Evolutionary conservation across 768 basidiomycete genomes (phyloP).

Genomic region (Sarcomyxa edulis): DNA sequence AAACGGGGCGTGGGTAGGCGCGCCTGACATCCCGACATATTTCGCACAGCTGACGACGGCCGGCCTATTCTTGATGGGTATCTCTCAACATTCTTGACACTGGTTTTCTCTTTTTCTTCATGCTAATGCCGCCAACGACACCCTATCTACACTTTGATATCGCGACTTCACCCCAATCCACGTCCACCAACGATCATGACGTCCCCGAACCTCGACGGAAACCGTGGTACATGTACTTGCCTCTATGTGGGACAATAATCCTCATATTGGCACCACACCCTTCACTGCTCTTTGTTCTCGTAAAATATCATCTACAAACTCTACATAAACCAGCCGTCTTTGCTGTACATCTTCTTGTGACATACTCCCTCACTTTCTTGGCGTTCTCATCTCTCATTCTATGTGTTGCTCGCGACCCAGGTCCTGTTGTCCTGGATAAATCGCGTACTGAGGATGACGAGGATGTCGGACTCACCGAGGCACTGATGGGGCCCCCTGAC

Average conservation of each 20-base stretch:
- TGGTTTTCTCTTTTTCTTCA: no score
- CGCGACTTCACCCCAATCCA: no score
- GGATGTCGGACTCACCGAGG: constrained; percentile 51
- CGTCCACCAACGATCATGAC: no score
- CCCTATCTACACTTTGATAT: no score
- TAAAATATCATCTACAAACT: constrained; percentile 60
- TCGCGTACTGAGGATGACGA: constrained; percentile 25
- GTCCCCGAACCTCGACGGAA: no score
- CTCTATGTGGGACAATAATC: constrained; percentile 40
- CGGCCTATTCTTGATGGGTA: no score
- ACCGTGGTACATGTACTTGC: no score
- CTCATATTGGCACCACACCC: constrained; percentile 72
- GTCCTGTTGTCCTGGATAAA: constrained; percentile 40
- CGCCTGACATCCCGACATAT: no score
- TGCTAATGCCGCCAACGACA: no score
- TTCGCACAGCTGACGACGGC: no score
- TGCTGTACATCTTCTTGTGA: constrained; percentile 47
- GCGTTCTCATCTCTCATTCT: constrained; percentile 70
- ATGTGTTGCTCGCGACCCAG: constrained; percentile 71
- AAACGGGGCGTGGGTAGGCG: no score
- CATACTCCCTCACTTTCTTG: constrained; percentile 64
- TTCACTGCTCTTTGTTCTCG: constrained; percentile 61
- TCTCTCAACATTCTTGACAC: no score
- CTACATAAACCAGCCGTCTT: constrained; percentile 43
- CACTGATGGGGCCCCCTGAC: constrained; percentile 48